These are phyloP conservation scores for Vigna hirtella DNA, from an alignment of 306 rosid genomes.

Conservation along the genomic window DNA sequence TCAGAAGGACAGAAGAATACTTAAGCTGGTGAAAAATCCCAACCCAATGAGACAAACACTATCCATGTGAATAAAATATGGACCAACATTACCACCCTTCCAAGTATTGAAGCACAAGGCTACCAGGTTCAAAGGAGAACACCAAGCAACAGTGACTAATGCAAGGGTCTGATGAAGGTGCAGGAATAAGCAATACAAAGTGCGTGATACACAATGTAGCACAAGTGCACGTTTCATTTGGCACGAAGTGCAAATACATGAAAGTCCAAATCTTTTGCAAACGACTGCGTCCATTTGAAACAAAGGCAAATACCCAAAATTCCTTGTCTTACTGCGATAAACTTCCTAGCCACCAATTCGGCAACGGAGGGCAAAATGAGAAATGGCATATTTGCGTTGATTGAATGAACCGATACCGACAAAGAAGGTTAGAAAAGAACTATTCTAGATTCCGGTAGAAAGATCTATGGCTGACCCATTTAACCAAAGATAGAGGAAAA, in stretches of 20 bases:
- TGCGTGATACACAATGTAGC: slow-evolving; percentile 45
- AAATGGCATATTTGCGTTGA: not conserved
- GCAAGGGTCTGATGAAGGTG: slow-evolving; percentile 15
- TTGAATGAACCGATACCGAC: slow-evolving; percentile 7
- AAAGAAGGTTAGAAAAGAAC: slow-evolving; percentile 15
- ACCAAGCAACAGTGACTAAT: slow-evolving; percentile 30
- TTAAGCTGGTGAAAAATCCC: not conserved
- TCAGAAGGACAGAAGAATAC: not conserved
- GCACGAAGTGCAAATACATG: slow-evolving; percentile 19
- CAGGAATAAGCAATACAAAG: slow-evolving; percentile 28
- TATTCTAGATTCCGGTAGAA: slow-evolving; percentile 26
- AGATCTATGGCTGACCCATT: slow-evolving; percentile 55
- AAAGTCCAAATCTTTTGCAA: slow-evolving; percentile 25
- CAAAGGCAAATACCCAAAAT: slow-evolving; percentile 25
- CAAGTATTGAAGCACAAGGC: slow-evolving; percentile 10
- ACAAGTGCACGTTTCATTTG: slow-evolving; percentile 30
- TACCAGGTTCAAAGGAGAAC: slow-evolving; percentile 17
- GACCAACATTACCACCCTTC: slow-evolving; percentile 5
- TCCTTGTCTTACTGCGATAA: slow-evolving; percentile 33
- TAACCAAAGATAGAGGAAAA: slow-evolving; percentile 12
- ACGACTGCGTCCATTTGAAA: slow-evolving; percentile 34
- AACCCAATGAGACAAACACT: slow-evolving; percentile 9
- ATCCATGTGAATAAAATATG: slow-evolving; percentile 15
- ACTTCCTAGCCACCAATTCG: slow-evolving; percentile 30
- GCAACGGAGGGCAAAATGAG: slow-evolving; percentile 3